These are phyloP conservation scores for Arctium lappa DNA, from an alignment of 129 eudicot genomes.

Conservation along the genomic window DNA sequence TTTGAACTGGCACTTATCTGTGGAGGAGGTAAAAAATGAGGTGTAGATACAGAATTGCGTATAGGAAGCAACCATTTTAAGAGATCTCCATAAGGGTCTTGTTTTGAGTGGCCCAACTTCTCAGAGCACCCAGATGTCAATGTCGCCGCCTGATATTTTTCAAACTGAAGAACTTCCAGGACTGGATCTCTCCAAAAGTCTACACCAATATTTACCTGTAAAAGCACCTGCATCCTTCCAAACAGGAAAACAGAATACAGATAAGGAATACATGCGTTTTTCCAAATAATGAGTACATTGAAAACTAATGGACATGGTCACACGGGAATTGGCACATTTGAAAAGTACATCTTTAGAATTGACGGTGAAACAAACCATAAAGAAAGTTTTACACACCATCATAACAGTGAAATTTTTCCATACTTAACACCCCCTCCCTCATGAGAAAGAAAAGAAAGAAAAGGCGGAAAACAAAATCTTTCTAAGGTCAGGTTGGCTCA, in stretches of 20 bases:
- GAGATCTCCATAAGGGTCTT: constrained; percentile 75
- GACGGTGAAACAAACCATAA: not conserved
- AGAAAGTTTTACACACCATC: not conserved
- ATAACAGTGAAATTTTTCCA: not conserved
- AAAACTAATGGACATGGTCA: not conserved
- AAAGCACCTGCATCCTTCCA: constrained; percentile 98
- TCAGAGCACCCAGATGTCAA: constrained; percentile 25
- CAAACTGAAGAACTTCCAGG: constrained; percentile 82
- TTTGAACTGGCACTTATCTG: constrained; percentile 36
- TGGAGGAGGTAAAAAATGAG: constrained; percentile 58
- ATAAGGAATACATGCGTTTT: constrained; percentile 26
- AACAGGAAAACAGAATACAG: constrained; percentile 51
- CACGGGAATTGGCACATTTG: not conserved
- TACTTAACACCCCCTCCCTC: not conserved
- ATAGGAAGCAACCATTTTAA: constrained; percentile 85
- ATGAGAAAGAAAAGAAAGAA: not conserved
- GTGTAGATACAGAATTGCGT: constrained; percentile 50
- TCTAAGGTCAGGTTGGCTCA: not conserved
- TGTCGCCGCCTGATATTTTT: constrained; percentile 44
- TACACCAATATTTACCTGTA: constrained; percentile 68
- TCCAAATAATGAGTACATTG: not conserved
- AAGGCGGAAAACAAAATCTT: not conserved
- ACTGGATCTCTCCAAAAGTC: constrained; percentile 59
- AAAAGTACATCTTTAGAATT: not conserved
- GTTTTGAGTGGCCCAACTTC: constrained; percentile 20